Evolutionary conservation across 176 grass and related monocot species (phyloP).

Genomic region (Calamus simplicifolius): DNA sequence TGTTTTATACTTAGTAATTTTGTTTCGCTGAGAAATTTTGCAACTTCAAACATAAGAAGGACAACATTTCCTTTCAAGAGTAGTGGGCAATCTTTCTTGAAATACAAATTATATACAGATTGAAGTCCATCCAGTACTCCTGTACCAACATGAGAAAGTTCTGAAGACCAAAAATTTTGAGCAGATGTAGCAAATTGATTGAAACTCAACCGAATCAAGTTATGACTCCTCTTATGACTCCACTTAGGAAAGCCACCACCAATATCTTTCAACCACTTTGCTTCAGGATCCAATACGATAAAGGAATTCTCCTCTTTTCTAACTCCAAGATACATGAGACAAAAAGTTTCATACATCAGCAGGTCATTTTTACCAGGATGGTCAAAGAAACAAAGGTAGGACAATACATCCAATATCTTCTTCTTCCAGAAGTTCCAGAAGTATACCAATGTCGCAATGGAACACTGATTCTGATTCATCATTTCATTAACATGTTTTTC

Average conservation of each 20-base stretch:
- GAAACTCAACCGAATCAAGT: conserved; percentile 9
- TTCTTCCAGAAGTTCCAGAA: conserved; percentile 49
- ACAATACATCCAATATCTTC: conserved; percentile 22
- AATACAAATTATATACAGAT: conserved; percentile 18
- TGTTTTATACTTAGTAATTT: background rate
- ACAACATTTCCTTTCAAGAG: conserved; percentile 20
- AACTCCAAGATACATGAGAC: conserved; percentile 54
- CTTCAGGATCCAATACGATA: conserved; percentile 37
- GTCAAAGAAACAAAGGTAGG: conserved; percentile 11
- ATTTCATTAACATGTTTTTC: conserved; percentile 13
- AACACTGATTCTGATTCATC: conserved; percentile 23
- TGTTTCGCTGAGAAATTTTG: conserved; percentile 34
- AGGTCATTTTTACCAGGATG: conserved; percentile 1
- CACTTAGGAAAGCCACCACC: conserved; percentile 26
- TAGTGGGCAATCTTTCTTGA: conserved; percentile 1
- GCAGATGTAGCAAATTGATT: conserved; percentile 28
- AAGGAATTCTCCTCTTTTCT: conserved; percentile 31
- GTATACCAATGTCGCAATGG: conserved; percentile 35
- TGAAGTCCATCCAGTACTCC: conserved; percentile 42
- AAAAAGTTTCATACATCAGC: conserved; percentile 37
- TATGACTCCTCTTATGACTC: conserved; percentile 25
- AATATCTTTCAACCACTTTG: conserved; percentile 36
- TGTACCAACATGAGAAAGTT: conserved; percentile 48
- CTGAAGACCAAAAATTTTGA: conserved; percentile 36
- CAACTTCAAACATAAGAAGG: conserved; percentile 26